Conservation (phyloP, 164 flowering plant genomes). For the Annona squamosa region DNA sequence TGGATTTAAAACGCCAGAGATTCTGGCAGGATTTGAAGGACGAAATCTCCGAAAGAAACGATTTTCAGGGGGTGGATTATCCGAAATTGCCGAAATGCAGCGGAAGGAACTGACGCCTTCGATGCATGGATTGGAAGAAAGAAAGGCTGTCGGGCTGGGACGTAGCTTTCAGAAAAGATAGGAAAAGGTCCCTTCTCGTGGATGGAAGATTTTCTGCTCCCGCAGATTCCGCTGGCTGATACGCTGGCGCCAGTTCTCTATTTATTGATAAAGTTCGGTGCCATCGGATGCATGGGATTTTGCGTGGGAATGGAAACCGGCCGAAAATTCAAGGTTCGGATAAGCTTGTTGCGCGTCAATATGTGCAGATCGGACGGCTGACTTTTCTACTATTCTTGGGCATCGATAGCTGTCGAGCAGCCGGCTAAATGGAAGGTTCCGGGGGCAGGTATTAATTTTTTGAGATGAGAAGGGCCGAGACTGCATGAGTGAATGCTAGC, state of each 20-base stretch:
- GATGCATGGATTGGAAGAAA: not conserved
- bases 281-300: too few relatives aligned
- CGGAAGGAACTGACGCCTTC: not conserved
- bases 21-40: not conserved
- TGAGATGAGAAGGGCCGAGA: too few relatives aligned
- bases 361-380: too few relatives aligned
- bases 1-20: not conserved
- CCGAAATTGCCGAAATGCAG: not conserved
- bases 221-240: not conserved
- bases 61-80: not conserved
- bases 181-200: not conserved
- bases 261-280: too few relatives aligned
- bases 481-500: too few relatives aligned
- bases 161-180: not conserved
- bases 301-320: too few relatives aligned
- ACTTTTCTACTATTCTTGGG: too few relatives aligned
- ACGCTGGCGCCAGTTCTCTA: not conserved
- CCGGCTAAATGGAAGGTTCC: too few relatives aligned
- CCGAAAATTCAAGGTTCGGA: too few relatives aligned
- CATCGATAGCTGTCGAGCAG: too few relatives aligned
- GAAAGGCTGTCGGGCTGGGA: not conserved
- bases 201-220: not conserved
- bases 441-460: too few relatives aligned
- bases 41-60: not conserved
- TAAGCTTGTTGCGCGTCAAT: too few relatives aligned